Percentiles rank a stretch among this genome's conserved stretches.
Conservation (phyloP, 768 basidiomycete species). For the Mycena polygramma region DNA sequence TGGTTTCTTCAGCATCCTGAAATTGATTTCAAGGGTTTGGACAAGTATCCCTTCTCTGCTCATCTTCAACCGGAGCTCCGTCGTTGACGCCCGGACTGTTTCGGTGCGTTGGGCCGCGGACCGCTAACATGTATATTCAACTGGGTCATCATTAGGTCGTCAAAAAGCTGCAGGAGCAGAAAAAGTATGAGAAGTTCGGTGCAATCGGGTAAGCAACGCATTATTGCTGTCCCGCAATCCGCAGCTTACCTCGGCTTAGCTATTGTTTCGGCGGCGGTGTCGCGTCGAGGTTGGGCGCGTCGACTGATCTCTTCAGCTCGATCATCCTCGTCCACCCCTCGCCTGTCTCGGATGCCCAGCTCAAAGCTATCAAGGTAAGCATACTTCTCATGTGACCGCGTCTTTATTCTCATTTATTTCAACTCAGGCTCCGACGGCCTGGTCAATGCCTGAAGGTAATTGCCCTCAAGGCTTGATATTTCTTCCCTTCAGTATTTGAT, state of each 20-base stretch:
- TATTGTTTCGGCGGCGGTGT: constrained; percentile 30
- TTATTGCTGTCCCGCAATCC: neutral
- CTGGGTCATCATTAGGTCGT: constrained; percentile 48
- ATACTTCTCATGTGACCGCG: neutral
- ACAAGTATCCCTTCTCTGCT: constrained; percentile 45
- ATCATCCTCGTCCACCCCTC: constrained; percentile 32
- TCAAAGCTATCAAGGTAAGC: constrained; percentile 30
- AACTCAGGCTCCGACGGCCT: constrained; percentile 30
- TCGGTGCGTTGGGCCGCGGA: constrained; percentile 42
- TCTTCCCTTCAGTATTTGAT: too few species aligned
- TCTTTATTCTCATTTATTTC: neutral
- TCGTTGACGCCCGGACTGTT: constrained; percentile 47
- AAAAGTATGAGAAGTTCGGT: constrained; percentile 58
- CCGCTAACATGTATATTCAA: neutral
- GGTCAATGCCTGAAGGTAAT: constrained; percentile 22
- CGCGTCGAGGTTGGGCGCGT: constrained; percentile 11
- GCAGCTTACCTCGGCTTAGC: neutral
- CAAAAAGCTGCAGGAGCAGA: constrained; percentile 50
- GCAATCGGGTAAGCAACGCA: constrained; percentile 53
- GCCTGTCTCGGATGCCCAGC: constrained; percentile 10
- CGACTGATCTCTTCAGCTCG: constrained; percentile 25
- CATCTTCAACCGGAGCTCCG: constrained; percentile 49
- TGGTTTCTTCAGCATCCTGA: constrained; percentile 45
- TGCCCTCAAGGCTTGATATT: neutral
- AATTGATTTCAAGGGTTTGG: constrained; percentile 41